Conservation (phyloP, 208 protist genomes). For the Trypanosoma boissoni region DNA sequence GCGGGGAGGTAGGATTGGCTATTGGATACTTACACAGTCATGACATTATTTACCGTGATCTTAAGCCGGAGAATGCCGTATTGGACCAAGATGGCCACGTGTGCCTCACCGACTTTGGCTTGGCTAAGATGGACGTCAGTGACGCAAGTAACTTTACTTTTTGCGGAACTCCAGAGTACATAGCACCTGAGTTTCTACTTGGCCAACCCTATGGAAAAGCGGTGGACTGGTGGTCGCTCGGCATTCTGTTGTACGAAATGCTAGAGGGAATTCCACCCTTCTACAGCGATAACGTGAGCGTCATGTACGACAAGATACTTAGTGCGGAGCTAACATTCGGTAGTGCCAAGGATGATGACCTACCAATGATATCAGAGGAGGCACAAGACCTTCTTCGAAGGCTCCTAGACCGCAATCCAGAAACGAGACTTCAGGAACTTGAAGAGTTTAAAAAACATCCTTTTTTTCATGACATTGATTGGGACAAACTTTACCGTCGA, state of each 20-base stretch:
- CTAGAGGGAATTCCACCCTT: conserved; percentile 94
- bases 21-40: conserved; percentile 90
- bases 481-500: conserved; percentile 50
- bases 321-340: conserved; percentile 58
- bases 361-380: conserved; percentile 41
- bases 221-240: conserved; percentile 98
- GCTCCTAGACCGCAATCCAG: conserved; percentile 82
- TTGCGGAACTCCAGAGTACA: conserved; percentile 89
- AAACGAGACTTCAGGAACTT: conserved; percentile 65
- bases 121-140: conserved; percentile 76
- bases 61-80: conserved; percentile 92
- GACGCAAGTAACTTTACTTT: conserved; percentile 75
- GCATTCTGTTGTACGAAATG: conserved; percentile 96
- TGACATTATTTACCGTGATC: conserved; percentile 92
- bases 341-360: conserved; percentile 29
- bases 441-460: conserved; percentile 83
- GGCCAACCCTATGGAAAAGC: conserved; percentile 89
- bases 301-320: conserved; percentile 86
- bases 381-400: conserved; percentile 72
- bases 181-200: conserved; percentile 93
- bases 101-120: conserved; percentile 90
- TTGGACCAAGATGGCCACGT: conserved; percentile 82
- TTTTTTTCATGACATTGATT: conserved; percentile 81
- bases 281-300: conserved; percentile 84
- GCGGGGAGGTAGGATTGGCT: conserved; percentile 86